phyloP scores from a whole-genome alignment of 352 stramenopile species.

The Pelagophyceae sp. region DNA sequence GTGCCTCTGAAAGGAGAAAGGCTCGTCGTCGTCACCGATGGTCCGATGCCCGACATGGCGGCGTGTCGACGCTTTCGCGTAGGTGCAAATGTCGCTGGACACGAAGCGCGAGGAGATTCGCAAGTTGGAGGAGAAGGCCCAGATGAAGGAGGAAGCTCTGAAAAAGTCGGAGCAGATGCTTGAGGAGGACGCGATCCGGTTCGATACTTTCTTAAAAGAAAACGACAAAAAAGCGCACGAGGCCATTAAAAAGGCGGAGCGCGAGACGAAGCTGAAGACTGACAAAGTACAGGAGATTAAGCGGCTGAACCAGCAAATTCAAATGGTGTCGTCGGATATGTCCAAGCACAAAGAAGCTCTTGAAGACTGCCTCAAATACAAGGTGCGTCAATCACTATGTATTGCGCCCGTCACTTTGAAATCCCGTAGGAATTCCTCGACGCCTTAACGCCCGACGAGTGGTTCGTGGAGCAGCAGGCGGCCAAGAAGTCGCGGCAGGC shows the following conservation, averaged over 20 bases:
- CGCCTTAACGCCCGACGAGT: constrained; percentile 71
- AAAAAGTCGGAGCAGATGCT: constrained; percentile 89
- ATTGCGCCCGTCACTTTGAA: too few species aligned
- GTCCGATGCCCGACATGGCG: too few species aligned
- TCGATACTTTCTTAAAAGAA: constrained; percentile 92
- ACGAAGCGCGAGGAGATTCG: constrained; percentile 90
- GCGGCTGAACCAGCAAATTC: constrained; percentile 86
- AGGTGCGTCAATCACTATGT: too few species aligned
- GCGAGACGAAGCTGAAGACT: constrained; percentile 67
- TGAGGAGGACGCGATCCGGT: constrained; percentile 85
- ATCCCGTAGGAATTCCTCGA: constrained; percentile 84
- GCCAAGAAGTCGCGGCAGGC: constrained; percentile 54
- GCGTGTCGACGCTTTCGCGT: too few species aligned
- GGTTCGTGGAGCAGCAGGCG: constrained; percentile 60
- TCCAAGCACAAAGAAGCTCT: constrained; percentile 83
- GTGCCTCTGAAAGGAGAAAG: too few species aligned
- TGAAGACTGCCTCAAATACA: constrained; percentile 84
- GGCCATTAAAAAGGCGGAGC: constrained; percentile 82
- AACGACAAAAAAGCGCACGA: constrained; percentile 93
- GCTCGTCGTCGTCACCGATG: too few species aligned
- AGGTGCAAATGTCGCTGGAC: constrained; percentile 87
- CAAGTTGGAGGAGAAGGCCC: constrained; percentile 88
- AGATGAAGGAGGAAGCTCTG: constrained; percentile 84
- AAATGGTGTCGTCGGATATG: constrained; percentile 83
- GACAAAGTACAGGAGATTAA: constrained; percentile 90